These are phyloP conservation scores for Trichocladium uniseriatum DNA, from an alignment of 495 filamentous ascomycete genomes.

Conservation along the genomic window DNA sequence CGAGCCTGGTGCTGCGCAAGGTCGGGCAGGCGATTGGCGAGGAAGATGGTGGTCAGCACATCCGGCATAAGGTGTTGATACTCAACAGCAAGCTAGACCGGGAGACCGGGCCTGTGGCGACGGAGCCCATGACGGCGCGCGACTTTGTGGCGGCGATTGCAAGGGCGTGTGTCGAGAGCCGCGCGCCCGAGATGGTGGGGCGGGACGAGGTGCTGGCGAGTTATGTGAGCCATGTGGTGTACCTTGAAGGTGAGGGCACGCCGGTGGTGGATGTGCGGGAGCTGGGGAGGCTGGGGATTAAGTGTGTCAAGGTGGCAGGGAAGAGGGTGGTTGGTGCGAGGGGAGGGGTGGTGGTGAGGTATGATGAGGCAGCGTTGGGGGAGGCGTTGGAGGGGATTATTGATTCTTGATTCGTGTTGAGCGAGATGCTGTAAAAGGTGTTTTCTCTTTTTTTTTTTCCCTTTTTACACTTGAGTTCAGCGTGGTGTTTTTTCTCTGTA, in stretches of 20 bases:
- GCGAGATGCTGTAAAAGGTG: conserved; percentile 21
- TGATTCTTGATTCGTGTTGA: conserved; percentile 36
- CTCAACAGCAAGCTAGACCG: conserved; percentile 75
- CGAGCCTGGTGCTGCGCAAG: conserved; percentile 57
- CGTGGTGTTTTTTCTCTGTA: background rate
- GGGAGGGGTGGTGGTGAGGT: conserved; percentile 46
- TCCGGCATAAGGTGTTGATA: conserved; percentile 70
- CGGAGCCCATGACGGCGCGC: conserved; percentile 51
- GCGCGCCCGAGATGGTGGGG: conserved; percentile 38
- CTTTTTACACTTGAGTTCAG: too few relatives aligned
- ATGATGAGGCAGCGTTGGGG: conserved; percentile 67
- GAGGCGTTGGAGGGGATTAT: conserved; percentile 72
- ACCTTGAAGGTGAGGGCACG: conserved; percentile 58
- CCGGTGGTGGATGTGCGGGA: conserved; percentile 61
- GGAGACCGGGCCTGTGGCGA: conserved; percentile 60
- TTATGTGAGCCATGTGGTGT: conserved; percentile 80
- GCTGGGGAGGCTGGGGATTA: conserved; percentile 59
- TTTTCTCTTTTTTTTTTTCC: too few relatives aligned
- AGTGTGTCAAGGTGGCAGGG: conserved; percentile 67
- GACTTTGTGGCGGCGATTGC: conserved; percentile 77
- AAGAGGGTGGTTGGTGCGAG: conserved; percentile 40
- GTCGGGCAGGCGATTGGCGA: conserved; percentile 48
- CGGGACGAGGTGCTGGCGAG: conserved; percentile 26
- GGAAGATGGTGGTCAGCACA: conserved; percentile 14
- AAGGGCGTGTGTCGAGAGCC: conserved; percentile 45